Evolutionary conservation across 1,284 basidiomycete species (phyloP), one percentile per base, ranked within the genome.

Genomic region (Sparassis latifolia): DNA sequence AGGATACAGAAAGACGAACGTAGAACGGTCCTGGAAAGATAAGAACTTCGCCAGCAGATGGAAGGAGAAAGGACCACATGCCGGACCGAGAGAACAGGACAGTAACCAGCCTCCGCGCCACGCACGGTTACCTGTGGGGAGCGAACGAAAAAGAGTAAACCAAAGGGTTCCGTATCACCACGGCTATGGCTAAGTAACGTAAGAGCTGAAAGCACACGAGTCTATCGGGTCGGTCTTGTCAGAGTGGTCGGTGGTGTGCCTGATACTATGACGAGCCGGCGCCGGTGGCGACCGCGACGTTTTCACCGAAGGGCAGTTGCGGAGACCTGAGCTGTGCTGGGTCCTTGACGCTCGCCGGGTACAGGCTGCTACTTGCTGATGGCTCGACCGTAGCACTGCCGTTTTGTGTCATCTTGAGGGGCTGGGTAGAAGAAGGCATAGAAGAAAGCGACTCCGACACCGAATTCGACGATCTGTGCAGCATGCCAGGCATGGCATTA

Each of bases 301-400:
- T 82, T 65, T 89, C 86, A 55, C 77, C 77, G 55, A 81, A 78
- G 10, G 82, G 75, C 49, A 84, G 64, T 62, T 81, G 79, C 55
- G 84, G 77, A 31, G 81, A 73, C 66, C 80, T 84, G 69, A 84
- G 69, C 46, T 76, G 72, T 41, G 69, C 58, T n/a, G 67, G 63
- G 47, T 78, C 75, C 60, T 78, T 76, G 45, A 63, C 50, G 46
- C 51, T 59, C 35, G 71, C 55, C 47, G 71, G 58, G 58, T 74
- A 78, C 44, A 75, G 58, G 39, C 68, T 67, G 48, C 47, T 49
- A 35, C 45, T 52, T 38, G 52, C 30, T 33, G 58, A 32, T 9
- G 55, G 38, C 37, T 51, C 46, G 58, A 58, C 49, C 53, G 38
- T 56, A 38, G 54, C 44, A 32, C 48, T 33, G 29, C 62, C 62